A percentile compares a stretch with the other conserved stretches of the same genome.
Evolutionary conservation across 441 rosid genomes (phyloP).

Genomic region (Manihot esculenta): DNA sequence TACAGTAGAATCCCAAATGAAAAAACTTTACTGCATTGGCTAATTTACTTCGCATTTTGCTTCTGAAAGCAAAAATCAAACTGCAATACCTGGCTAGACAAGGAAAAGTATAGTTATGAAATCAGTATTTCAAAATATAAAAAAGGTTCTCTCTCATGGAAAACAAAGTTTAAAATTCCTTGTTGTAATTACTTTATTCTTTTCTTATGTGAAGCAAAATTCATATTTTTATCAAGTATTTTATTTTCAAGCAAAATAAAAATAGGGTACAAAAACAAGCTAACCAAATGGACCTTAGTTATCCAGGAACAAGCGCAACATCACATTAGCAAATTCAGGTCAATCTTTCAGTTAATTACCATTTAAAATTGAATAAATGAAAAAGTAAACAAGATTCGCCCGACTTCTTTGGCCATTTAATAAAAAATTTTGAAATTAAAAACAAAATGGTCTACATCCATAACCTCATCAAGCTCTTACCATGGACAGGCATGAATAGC

Average conservation of each 20-base stretch:
- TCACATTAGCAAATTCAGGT: background rate
- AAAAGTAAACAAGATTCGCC: background rate
- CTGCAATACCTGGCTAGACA: background rate
- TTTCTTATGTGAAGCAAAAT: no score
- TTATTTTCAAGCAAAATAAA: background rate
- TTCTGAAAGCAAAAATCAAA: background rate
- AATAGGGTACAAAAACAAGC: background rate
- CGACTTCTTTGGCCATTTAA: background rate
- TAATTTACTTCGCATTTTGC: background rate
- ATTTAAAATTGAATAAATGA: background rate
- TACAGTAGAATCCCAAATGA: background rate
- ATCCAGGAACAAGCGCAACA: background rate
- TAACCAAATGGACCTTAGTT: background rate
- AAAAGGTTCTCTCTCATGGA: background rate
- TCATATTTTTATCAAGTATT: background rate
- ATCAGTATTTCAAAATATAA: background rate
- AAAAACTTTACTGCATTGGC: background rate
- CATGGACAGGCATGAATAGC: conserved; percentile 96
- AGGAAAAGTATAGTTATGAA: no score
- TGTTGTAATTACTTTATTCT: background rate
- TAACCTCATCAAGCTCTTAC: conserved; percentile 36
- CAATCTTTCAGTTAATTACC: background rate
- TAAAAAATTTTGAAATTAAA: background rate
- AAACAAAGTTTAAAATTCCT: background rate
- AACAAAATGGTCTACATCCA: background rate